Evolutionary conservation across 495 filamentous ascomycete species (phyloP).

Genomic region (Massariosphaeria phaeospora): DNA sequence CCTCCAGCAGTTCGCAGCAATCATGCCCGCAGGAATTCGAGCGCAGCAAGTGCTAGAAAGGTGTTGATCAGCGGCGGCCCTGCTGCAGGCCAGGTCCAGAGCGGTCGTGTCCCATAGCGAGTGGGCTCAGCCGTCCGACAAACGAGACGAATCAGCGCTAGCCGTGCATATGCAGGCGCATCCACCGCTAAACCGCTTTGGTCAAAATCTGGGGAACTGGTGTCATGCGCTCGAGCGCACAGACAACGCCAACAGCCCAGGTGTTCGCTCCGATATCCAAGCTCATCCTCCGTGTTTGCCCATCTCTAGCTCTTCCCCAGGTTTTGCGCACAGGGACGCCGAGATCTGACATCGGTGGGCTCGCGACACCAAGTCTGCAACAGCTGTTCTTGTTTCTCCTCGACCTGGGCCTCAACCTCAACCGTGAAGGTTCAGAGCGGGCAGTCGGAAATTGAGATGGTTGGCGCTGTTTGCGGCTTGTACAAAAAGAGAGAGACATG

Average conservation of each 20-base stretch:
- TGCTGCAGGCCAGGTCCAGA: slow-evolving; percentile 11
- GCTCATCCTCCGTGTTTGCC: slow-evolving; percentile 22
- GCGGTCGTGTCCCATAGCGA: slow-evolving; percentile 15
- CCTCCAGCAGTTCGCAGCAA: slow-evolving; percentile 19
- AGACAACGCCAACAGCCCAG: slow-evolving; percentile 10
- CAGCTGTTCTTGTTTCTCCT: too few species aligned
- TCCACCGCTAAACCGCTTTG: not conserved
- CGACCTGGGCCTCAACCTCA: not conserved
- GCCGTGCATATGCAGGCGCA: not conserved
- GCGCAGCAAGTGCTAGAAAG: too few species aligned
- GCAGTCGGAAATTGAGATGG: too few species aligned
- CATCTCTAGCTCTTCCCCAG: slow-evolving; percentile 24
- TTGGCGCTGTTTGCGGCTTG: slow-evolving; percentile 19
- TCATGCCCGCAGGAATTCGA: too few species aligned
- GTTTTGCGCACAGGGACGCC: slow-evolving; percentile 9
- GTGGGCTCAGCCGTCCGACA: slow-evolving; percentile 20
- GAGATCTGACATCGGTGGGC: not conserved
- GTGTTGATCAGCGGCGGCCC: too few species aligned
- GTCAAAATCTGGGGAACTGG: slow-evolving; percentile 8
- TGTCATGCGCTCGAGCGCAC: not conserved
- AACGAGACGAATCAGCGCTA: slow-evolving; percentile 8
- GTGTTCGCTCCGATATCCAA: slow-evolving; percentile 29
- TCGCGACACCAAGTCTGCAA: too few species aligned
- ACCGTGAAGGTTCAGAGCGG: too few species aligned
- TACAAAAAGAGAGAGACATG: not conserved